A percentile compares a stretch with the other conserved stretches of the same genome.
phyloP scores from a whole-genome alignment of 2,329 filamentous ascomycete species.

The Fusarium tupiense region DNA sequence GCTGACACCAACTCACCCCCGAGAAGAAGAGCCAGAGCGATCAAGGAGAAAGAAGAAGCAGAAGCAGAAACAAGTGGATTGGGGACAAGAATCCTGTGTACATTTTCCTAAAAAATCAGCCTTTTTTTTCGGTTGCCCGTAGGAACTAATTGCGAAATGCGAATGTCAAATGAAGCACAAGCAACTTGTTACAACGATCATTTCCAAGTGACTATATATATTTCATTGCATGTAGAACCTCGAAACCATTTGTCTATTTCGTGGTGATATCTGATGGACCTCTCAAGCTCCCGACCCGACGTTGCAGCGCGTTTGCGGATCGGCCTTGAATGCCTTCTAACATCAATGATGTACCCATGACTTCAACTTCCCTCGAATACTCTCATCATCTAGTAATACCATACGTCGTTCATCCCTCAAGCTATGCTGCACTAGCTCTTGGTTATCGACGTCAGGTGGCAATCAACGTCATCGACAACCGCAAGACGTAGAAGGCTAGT shows the following conservation, averaged over 20 bases:
- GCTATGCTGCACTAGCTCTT: background rate
- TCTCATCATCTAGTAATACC: background rate
- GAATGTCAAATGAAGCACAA: conserved; percentile 44
- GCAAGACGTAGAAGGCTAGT: background rate
- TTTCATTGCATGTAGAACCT: background rate
- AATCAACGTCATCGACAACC: conserved; percentile 29
- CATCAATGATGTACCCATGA: background rate
- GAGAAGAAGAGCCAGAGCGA: conserved; percentile 10
- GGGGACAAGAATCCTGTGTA: conserved; percentile 49
- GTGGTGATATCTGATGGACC: background rate
- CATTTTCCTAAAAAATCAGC: conserved; percentile 50
- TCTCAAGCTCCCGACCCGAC: background rate
- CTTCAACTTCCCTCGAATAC: background rate
- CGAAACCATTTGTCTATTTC: background rate
- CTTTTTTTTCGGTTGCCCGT: conserved; percentile 43
- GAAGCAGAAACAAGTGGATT: conserved; percentile 39
- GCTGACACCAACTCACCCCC: conserved; percentile 14
- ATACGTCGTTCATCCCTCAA: background rate
- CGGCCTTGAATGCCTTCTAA: background rate
- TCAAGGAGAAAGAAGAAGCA: conserved; percentile 9
- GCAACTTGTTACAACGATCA: conserved; percentile 13
- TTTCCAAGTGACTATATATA: background rate
- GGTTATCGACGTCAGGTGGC: conserved; percentile 17
- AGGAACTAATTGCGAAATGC: conserved; percentile 47
- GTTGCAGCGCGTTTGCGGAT: background rate